These are phyloP conservation scores for Lentinula aciculospora DNA, from an alignment of 768 basidiomycete genomes.

Conservation along the genomic window DNA sequence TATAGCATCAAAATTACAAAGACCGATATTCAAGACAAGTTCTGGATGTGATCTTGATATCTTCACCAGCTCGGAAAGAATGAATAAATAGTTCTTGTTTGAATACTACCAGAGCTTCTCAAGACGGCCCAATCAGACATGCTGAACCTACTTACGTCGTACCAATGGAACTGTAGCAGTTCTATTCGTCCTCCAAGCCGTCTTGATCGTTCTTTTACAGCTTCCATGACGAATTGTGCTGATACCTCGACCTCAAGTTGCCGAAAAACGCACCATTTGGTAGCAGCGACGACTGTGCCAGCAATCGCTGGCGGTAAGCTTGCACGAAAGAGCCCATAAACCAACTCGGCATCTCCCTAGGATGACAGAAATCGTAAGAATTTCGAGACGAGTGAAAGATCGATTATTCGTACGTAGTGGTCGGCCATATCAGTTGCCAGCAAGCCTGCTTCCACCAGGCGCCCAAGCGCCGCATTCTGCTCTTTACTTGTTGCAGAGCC, in stretches of 20 bases:
- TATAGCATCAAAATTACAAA: slow-evolving; percentile 55
- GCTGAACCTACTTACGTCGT: slow-evolving; percentile 29
- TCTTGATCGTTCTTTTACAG: slow-evolving; percentile 43
- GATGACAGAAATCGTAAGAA: not conserved
- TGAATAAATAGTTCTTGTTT: slow-evolving; percentile 10
- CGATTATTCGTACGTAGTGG: slow-evolving; percentile 11
- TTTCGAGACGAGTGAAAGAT: not conserved
- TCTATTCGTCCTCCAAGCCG: slow-evolving; percentile 42
- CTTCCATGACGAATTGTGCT: slow-evolving; percentile 39
- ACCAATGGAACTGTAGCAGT: slow-evolving; percentile 57
- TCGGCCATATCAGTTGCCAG: slow-evolving; percentile 15
- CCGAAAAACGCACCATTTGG: slow-evolving; percentile 58
- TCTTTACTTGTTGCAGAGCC: slow-evolving; percentile 32
- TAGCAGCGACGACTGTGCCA: slow-evolving; percentile 39
- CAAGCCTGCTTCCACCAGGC: slow-evolving; percentile 7
- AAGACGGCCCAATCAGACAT: not conserved
- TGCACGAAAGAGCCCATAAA: slow-evolving; percentile 44
- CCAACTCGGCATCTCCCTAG: slow-evolving; percentile 13
- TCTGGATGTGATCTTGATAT: slow-evolving; percentile 11
- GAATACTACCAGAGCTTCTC: slow-evolving; percentile 5
- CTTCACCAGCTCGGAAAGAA: slow-evolving; percentile 12
- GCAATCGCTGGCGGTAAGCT: slow-evolving; percentile 18
- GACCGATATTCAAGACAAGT: slow-evolving; percentile 43
- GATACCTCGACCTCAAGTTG: slow-evolving; percentile 26
- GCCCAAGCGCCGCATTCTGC: slow-evolving; percentile 5